Evolutionary conservation across 2,329 filamentous ascomycete genomes (phyloP).

Genomic region (Pestalotiopsis fici): DNA sequence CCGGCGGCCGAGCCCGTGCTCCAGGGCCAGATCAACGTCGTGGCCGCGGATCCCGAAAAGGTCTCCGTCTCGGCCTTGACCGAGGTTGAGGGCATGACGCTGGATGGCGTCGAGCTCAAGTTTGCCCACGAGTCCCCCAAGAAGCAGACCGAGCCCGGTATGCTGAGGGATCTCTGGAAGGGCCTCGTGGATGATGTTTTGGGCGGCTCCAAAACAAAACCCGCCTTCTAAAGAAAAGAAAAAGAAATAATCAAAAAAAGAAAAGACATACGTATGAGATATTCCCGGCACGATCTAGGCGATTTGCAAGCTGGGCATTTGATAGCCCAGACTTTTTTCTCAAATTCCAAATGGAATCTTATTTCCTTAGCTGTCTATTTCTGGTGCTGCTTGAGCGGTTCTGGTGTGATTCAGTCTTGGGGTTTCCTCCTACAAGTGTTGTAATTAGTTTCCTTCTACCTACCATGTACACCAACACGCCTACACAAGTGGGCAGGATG

Average conservation of each 20-base stretch:
- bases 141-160: conserved; percentile 34
- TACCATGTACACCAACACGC: not conserved
- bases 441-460: not conserved
- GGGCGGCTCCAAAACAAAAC: conserved; percentile 22
- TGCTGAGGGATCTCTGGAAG: conserved; percentile 57
- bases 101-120: conserved; percentile 58
- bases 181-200: conserved; percentile 56
- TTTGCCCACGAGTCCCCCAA: conserved; percentile 43
- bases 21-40: conserved; percentile 50
- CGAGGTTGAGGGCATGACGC: conserved; percentile 58
- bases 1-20: conserved; percentile 40
- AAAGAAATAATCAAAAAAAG: not conserved
- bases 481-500: not conserved
- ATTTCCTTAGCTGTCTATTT: not conserved
- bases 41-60: conserved; percentile 58
- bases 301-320: not conserved
- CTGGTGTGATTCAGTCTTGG: not conserved
- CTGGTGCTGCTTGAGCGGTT: not conserved
- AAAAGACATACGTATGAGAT: not conserved
- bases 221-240: conserved; percentile 22
- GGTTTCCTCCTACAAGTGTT: not conserved
- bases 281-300: not conserved
- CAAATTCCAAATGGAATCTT: not conserved
- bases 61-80: conserved; percentile 52
- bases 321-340: not conserved